These are phyloP conservation scores for Suillus placidus DNA, from an alignment of 768 basidiomycete genomes.

Conservation along the genomic window DNA sequence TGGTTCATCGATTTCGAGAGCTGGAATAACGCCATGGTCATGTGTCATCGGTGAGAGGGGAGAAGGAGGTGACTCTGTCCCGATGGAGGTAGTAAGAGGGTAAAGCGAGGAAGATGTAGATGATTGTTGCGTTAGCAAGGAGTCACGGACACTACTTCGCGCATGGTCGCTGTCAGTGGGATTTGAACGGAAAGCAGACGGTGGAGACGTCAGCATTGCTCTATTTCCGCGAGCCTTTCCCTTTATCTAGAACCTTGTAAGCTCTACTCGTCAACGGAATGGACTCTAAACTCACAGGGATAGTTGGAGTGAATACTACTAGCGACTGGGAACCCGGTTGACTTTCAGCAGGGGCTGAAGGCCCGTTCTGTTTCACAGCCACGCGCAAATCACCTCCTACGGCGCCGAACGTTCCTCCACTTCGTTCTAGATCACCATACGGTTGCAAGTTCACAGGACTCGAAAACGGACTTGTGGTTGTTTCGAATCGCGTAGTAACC, in stretches of 20 bases:
- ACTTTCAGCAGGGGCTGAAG: conserved; percentile 9
- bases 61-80: conserved; percentile 61
- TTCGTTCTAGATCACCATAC: conserved; percentile 25
- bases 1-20: conserved; percentile 47
- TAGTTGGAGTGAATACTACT: not conserved
- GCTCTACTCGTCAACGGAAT: not conserved
- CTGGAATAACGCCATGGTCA: conserved; percentile 45
- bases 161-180: conserved; percentile 35
- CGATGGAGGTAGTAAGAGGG: conserved; percentile 70
- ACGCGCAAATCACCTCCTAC: conserved; percentile 19
- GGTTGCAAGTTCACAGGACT: conserved; percentile 15
- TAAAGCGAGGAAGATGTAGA: conserved; percentile 77
- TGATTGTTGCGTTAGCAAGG: conserved; percentile 63
- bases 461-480: conserved; percentile 16
- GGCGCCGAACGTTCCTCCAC: conserved; percentile 24
- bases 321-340: conserved; percentile 13
- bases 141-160: conserved; percentile 60
- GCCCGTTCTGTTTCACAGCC: conserved; percentile 16
- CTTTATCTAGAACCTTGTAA: conserved; percentile 33
- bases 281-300: conserved; percentile 1
- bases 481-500: conserved; percentile 19
- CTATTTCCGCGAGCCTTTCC: conserved; percentile 36
- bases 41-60: conserved; percentile 58
- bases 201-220: conserved; percentile 39
- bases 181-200: conserved; percentile 35